Conservation (phyloP, 179 eudicot genomes). For the Vitellaria paradoxa region DNA sequence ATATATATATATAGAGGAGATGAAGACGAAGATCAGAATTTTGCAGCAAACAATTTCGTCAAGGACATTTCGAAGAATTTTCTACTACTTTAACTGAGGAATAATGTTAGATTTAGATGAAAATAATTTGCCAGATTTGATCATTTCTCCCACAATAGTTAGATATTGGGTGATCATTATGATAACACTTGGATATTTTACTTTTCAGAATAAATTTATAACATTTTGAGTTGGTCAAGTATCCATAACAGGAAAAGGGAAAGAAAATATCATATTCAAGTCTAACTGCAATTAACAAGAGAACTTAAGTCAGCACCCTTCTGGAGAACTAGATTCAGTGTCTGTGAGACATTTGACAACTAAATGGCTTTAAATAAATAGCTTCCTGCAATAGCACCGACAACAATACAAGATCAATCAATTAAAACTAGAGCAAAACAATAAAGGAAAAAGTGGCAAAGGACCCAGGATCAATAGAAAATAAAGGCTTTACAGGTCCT, state of each 20-base stretch:
- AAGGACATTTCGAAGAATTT: conserved; percentile 23
- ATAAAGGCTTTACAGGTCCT: background rate
- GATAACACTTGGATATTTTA: conserved; percentile 7
- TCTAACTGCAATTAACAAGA: background rate
- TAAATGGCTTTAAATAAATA: conserved; percentile 6
- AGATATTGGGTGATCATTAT: conserved; percentile 22
- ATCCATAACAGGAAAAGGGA: background rate
- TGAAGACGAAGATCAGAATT: conserved; percentile 11
- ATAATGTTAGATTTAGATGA: conserved; percentile 23
- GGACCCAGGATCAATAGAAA: background rate
- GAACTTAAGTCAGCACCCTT: conserved; percentile 14
- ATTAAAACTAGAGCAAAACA: background rate
- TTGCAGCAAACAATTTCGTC: background rate
- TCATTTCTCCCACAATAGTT: conserved; percentile 5
- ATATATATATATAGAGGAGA: background rate
- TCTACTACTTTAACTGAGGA: conserved; percentile 23
- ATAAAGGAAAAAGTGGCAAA: no score
- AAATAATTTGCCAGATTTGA: conserved; percentile 19
- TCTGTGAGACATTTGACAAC: conserved; percentile 12
- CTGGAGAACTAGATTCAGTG: background rate
- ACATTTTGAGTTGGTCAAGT: background rate
- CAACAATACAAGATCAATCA: conserved; percentile 9
- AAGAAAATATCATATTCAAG: background rate
- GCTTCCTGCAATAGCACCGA: conserved; percentile 13
- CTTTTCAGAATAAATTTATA: background rate